These are phyloP conservation scores for Cladosporium sp. DNA, from an alignment of 2,329 filamentous ascomycete species.

Conservation along the genomic window DNA sequence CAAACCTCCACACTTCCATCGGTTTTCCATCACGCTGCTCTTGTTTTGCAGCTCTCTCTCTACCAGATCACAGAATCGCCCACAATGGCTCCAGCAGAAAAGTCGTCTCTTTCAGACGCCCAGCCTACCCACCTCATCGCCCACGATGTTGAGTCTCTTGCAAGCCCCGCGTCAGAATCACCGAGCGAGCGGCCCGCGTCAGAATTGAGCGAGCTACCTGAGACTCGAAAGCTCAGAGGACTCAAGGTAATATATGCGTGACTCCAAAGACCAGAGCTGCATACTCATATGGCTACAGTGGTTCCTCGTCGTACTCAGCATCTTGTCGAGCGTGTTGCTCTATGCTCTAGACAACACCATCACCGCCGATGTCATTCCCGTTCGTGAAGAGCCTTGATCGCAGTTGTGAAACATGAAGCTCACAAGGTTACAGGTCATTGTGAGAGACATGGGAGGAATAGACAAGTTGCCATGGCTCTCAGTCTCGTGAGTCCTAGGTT, in stretches of 20 bases:
- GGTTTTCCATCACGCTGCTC: background rate
- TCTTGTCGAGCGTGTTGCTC: background rate
- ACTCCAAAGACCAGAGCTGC: background rate
- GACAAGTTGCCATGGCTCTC: slow-evolving; percentile 6
- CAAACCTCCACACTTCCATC: background rate
- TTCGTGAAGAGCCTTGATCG: background rate
- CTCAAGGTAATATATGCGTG: background rate
- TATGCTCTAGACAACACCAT: slow-evolving; percentile 11
- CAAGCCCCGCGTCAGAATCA: background rate
- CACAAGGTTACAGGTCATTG: background rate
- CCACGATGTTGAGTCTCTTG: background rate
- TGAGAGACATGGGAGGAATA: background rate
- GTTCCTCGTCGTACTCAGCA: background rate
- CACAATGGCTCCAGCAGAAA: background rate
- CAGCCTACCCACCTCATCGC: background rate
- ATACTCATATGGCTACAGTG: slow-evolving; percentile 5
- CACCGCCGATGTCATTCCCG: background rate
- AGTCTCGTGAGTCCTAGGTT: background rate
- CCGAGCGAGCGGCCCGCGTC: background rate
- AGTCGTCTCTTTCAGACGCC: background rate
- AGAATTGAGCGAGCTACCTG: background rate
- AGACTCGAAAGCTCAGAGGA: background rate
- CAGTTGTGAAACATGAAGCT: background rate
- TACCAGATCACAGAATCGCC: background rate
- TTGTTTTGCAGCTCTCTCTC: background rate